Percentiles rank a stretch among this genome's conserved stretches.
Evolutionary conservation across 768 basidiomycete genomes (phyloP).

Genomic region (Boletus rex-veris): DNA sequence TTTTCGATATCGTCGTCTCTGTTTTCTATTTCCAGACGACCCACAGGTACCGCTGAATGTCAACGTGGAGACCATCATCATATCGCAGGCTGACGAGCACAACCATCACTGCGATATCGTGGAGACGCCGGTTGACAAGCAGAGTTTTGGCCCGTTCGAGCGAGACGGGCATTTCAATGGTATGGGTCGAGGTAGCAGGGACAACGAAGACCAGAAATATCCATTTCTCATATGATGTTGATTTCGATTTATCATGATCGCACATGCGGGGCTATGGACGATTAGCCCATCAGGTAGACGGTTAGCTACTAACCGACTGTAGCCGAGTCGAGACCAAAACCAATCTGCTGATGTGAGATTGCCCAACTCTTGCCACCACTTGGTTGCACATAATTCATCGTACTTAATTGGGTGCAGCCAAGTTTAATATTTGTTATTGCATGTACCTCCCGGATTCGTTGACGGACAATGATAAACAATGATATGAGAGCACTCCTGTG

Average conservation of each 20-base stretch:
- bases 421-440: too few relatives aligned
- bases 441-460: too few relatives aligned
- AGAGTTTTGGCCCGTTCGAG: slow-evolving; percentile 8
- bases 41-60: slow-evolving; percentile 26
- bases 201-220: slow-evolving; percentile 19
- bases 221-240: slow-evolving; percentile 6
- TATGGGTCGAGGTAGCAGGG: slow-evolving; percentile 17
- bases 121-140: not conserved
- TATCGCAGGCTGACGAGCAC: slow-evolving; percentile 29
- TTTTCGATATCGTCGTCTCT: not conserved
- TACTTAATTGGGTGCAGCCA: too few relatives aligned
- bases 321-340: too few relatives aligned
- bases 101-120: slow-evolving; percentile 20
- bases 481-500: too few relatives aligned
- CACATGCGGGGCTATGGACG: not conserved
- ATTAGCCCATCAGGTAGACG: too few relatives aligned
- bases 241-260: too few relatives aligned
- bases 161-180: slow-evolving; percentile 9
- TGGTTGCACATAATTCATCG: too few relatives aligned
- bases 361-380: too few relatives aligned
- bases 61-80: slow-evolving; percentile 32
- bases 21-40: not conserved
- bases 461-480: too few relatives aligned
- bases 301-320: too few relatives aligned
- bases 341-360: too few relatives aligned